Conservation (phyloP, 1,284 basidiomycete genomes). For the Malassezia globosa region DNA sequence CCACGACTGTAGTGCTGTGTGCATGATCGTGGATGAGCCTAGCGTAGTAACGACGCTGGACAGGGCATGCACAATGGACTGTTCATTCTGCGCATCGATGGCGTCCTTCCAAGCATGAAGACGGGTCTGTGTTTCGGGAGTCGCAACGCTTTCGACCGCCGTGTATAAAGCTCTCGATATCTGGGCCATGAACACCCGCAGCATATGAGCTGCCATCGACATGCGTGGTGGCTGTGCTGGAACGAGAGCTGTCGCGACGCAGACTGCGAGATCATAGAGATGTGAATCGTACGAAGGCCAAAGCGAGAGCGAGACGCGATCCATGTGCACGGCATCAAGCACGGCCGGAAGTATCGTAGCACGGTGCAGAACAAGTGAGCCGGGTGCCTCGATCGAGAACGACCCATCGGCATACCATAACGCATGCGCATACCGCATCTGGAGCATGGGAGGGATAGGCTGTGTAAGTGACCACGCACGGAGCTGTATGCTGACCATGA, state of each 20-base stretch:
- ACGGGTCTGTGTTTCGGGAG: not conserved
- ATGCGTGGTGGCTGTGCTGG: conserved; percentile 2
- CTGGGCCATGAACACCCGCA: not conserved
- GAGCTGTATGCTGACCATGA: conserved; percentile 5
- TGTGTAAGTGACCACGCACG: not conserved
- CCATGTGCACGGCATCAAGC: not conserved
- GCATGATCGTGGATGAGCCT: not conserved
- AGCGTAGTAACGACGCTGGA: not conserved
- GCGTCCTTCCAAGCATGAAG: not conserved
- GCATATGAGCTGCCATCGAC: not conserved
- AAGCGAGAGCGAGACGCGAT: conserved; percentile 3
- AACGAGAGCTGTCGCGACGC: not conserved
- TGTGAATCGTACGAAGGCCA: conserved; percentile 7
- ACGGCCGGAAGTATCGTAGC: conserved; percentile 1
- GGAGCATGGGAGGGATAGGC: not conserved
- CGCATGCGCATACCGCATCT: not conserved
- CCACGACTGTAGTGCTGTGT: conserved; percentile 1
- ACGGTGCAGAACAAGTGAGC: not conserved
- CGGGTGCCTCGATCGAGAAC: not conserved
- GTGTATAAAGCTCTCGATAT: not conserved
- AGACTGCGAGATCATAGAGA: not conserved
- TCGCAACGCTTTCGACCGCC: not conserved
- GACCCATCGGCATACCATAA: conserved; percentile 6
- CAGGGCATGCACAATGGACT: not conserved
- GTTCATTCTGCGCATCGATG: not conserved